These are phyloP conservation scores for Talaromyces proteolyticus DNA, from an alignment of 495 filamentous ascomycete species.

Conservation along the genomic window DNA sequence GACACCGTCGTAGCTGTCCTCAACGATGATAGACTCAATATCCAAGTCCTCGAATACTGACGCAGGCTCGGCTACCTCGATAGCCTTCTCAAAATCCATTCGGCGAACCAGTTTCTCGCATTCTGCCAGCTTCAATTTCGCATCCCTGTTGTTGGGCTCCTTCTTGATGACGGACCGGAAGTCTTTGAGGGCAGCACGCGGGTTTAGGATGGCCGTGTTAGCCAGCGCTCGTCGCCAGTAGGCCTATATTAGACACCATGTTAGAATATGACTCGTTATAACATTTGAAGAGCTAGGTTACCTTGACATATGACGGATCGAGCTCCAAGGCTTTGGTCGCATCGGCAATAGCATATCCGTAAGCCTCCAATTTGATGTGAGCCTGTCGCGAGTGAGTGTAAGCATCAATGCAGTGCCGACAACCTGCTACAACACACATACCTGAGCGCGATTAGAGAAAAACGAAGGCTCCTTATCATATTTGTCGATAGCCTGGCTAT, in stretches of 20 bases:
- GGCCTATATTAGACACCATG: constrained; percentile 47
- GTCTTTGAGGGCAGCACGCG: constrained; percentile 82
- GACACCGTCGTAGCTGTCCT: constrained; percentile 79
- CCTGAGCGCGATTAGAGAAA: constrained; percentile 92
- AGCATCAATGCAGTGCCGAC: background rate
- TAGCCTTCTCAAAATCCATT: constrained; percentile 87
- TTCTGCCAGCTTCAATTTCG: constrained; percentile 81
- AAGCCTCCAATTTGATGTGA: constrained; percentile 91
- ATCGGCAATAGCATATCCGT: constrained; percentile 87
- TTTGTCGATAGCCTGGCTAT: constrained; percentile 83
- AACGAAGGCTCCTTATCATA: constrained; percentile 82
- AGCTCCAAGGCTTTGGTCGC: constrained; percentile 92
- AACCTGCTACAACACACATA: constrained; percentile 30
- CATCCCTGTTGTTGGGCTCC: constrained; percentile 81
- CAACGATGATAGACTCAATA: constrained; percentile 76
- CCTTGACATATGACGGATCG: constrained; percentile 83
- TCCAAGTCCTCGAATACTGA: constrained; percentile 89
- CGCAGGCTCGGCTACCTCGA: constrained; percentile 86
- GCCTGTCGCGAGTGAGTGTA: constrained; percentile 47
- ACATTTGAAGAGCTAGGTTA: too few species aligned
- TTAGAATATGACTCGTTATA: background rate
- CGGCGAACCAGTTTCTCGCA: constrained; percentile 90
- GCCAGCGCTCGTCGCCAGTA: constrained; percentile 93
- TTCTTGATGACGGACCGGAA: constrained; percentile 88
- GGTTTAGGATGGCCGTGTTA: constrained; percentile 81